Evolutionary conservation across 441 rosid genomes (phyloP), one percentile per base, ranked within the genome.

Genomic region (Viola pubescens): DNA sequence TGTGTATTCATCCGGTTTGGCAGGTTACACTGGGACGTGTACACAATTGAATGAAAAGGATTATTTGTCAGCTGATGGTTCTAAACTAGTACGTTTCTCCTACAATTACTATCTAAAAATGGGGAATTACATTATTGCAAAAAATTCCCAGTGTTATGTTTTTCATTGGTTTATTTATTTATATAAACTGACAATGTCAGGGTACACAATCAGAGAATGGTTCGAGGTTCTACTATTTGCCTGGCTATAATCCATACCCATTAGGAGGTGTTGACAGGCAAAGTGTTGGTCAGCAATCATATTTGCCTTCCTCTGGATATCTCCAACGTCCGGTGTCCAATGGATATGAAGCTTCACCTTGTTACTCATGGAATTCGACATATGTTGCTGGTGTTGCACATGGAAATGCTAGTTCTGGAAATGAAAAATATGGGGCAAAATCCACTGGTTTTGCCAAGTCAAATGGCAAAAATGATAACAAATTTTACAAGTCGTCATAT

Each of bases 361-460:
- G 73, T 70, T 78, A 78, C 73, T 56, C 82, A 38, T 77, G 81
- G 82, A 79, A 78, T 65, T 65, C 83, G n/a, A 70, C 75, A 34
- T 72, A 75, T 56, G 76, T 5, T 54, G 68, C 73, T 56, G 82
- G 79, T 53, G 61, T 58, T 54, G 67, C 75, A 45, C 72, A 60
- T 59, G 72, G 71, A 69, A 81, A 62, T 65, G 45, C 37, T 60
- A 67, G 72, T 67, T 71, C 60, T 59, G 76, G 60, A 57, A 69
- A 67, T 70, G 64, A 70, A 37, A 72, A 66, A 40, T 61, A 46
- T 52, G 65, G 75, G 50, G 37, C 83, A 9, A 57, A 58, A 42
- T 57, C 77, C 55, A 64, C 60, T 60, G 66, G 77, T 72, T 63
- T 66, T 63, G 51, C 65, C 8, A 74, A 79, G 70, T 48, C 71